Evolutionary conservation across 2,329 filamentous ascomycete species (phyloP), one percentile per base, ranked within the genome.

Genomic region (Fusarium agapanthi): DNA sequence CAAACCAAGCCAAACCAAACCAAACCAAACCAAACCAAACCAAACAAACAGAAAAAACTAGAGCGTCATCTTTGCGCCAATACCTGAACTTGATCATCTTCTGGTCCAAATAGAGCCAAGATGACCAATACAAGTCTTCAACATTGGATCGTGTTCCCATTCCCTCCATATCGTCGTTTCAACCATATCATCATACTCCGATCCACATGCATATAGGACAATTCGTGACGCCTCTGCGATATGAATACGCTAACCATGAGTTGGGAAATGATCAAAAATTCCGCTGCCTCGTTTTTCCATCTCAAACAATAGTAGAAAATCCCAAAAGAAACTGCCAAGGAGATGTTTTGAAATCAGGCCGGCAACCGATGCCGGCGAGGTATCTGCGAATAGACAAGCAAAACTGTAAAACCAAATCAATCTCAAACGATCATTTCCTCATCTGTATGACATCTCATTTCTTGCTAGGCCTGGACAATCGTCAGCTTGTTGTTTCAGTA

Each of bases 181-280:
- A 73, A 72, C 69, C 72, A 53, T 73, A 57, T 67, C 72, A 72
- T 78, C 72, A 64, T 76, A 80, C 77, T 80, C 78, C 76, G 66
- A 69, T 77, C 69, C 75, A 72, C 71, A 78, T 78, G 76, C 76
- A 74, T 75, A 69, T 71, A 76, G 69, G 72, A 75, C 61, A 75
- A 64, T 67, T 75, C 67, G 65, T 47, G 71, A 72, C 73, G 69
- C 74, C 75, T 74, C 55, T 59, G 65, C 69, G 57, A 77, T 75
- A 68, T 70, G 67, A 73, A 72, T 67, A 72, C 67, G 76, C 71
- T 76, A 72, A 66, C 66, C 64, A 69, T 69, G 68, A 74, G 61
- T 61, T 57, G 66, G 66, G 67, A 75, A 70, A 63, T 55, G 58
- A 67, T 57, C 44, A 66, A 71, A 71, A 75, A 71, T 66, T 51